phyloP scores from a whole-genome alignment of 768 basidiomycete species.

The Leccinum fibrillosum region DNA sequence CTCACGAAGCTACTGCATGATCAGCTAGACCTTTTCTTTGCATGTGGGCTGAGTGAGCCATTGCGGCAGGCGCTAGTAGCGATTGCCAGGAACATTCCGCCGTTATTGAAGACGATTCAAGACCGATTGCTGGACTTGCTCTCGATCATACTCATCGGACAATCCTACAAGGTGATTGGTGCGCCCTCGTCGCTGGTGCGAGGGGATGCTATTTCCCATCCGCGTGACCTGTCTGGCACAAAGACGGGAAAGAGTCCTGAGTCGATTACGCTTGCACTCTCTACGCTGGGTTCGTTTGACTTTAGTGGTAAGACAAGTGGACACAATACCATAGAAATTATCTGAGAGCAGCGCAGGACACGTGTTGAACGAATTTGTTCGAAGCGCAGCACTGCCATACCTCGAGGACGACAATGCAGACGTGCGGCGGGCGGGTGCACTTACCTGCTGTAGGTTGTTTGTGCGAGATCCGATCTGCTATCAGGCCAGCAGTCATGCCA shows the following conservation, averaged over 20 bases:
- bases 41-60: constrained; percentile 88
- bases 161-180: constrained; percentile 84
- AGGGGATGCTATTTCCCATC: constrained; percentile 45
- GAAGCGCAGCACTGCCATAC: constrained; percentile 86
- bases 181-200: constrained; percentile 66
- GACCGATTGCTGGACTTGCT: constrained; percentile 88
- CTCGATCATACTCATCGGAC: constrained; percentile 76
- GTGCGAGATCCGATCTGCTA: constrained; percentile 94
- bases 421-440: constrained; percentile 83
- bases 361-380: constrained; percentile 92
- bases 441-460: constrained; percentile 90
- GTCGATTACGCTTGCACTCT: constrained; percentile 76
- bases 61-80: constrained; percentile 79
- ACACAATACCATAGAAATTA: background rate
- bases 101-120: constrained; percentile 89
- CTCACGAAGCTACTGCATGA: constrained; percentile 95
- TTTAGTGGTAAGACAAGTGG: constrained; percentile 67
- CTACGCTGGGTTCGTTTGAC: constrained; percentile 87
- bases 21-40: constrained; percentile 95
- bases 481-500: constrained; percentile 93
- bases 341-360: constrained; percentile 55
- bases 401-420: constrained; percentile 90
- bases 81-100: constrained; percentile 85
- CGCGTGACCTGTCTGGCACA: constrained; percentile 51
- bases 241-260: constrained; percentile 64